Base-by-base conservation (phyloP, 352 stramenopile genomes). In the Phytophthora citrophthora region DNA sequence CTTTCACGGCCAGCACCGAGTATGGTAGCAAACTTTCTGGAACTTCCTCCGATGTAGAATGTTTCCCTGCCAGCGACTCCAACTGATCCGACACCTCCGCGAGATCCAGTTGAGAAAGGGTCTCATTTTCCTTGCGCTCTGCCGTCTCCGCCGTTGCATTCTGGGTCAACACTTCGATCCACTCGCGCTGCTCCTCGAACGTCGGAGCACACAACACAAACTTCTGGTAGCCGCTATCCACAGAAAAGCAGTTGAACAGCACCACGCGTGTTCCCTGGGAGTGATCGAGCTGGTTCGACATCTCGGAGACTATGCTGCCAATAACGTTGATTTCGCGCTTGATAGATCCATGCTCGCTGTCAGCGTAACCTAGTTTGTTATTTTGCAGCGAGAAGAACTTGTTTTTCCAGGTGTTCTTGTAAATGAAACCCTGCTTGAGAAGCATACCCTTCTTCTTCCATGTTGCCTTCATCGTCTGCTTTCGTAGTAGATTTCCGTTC, bases 371-470 rank as follows among this genome's bases (percentile, higher is more conserved):
- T 9, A 96, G 54, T 44, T 94, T 94, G 76, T 95, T 95, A 61
- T 96, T 95, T 59, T 93, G 83, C 12, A 96, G 57, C 12, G 83
- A 95, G 20, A 96, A 93, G 64, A 81, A 94, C 44, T 93, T 95
- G 44, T 79, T 77, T 67, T 94, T 93, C 88, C 88, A 96, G 52
- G 88, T 92, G 70, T 93, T 94, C 67, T 95, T 95, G 79, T 96
- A 95, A 52, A 96, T 91, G 61, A 94, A 94, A 8, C 86, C 86
- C 56, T 96, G 88, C 64, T 96, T 96, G 6, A 96, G 67, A 20
- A 96, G 68, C 64, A 86, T 68, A 1, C 88, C 88, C 58, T 95
- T 95, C 71, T 96, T 96, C 75, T 96, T 96, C 88, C 88, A 96
- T 40, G 86, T 95, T 18, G 88, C 88, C 46, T 90, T 81, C 20